phyloP scores from a whole-genome alignment of 2,329 filamentous ascomycete species.

The Diaporthe ampelina region DNA sequence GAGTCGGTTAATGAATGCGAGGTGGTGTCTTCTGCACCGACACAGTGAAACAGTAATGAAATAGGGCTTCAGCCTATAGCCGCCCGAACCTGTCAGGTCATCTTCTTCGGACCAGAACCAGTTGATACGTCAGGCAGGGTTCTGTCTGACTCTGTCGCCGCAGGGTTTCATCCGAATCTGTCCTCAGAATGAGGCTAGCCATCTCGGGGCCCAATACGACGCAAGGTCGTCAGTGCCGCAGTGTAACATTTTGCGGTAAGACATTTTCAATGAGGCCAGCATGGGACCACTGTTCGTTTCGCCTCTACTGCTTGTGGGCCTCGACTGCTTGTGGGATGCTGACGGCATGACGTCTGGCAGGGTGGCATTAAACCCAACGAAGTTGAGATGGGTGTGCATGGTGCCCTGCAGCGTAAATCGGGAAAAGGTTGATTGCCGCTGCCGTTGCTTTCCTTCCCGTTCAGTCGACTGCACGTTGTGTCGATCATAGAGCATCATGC shows the following conservation, averaged over 20 bases:
- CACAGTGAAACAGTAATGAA: not conserved
- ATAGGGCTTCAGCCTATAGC: not conserved
- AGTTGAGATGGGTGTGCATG: not conserved
- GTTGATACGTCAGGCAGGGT: not conserved
- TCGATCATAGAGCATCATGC: conserved; percentile 14
- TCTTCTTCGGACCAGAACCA: not conserved
- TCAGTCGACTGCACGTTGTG: not conserved
- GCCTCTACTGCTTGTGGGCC: not conserved
- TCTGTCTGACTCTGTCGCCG: not conserved
- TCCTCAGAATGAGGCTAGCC: not conserved
- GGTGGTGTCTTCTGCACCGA: not conserved
- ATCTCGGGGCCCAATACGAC: not conserved
- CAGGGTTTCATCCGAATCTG: conserved; percentile 17
- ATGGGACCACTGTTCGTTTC: not conserved
- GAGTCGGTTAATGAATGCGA: not conserved
- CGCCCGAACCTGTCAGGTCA: not conserved
- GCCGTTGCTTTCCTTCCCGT: not conserved
- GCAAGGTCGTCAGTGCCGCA: not conserved
- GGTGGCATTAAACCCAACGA: not conserved
- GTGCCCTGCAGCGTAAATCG: not conserved
- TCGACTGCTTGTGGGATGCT: not conserved
- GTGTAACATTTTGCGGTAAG: not conserved
- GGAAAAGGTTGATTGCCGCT: not conserved
- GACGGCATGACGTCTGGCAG: not conserved
- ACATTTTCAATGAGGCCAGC: not conserved